Evolutionary conservation across 305 asterid species (phyloP).

Genomic region (Fraxinus sp.): DNA sequence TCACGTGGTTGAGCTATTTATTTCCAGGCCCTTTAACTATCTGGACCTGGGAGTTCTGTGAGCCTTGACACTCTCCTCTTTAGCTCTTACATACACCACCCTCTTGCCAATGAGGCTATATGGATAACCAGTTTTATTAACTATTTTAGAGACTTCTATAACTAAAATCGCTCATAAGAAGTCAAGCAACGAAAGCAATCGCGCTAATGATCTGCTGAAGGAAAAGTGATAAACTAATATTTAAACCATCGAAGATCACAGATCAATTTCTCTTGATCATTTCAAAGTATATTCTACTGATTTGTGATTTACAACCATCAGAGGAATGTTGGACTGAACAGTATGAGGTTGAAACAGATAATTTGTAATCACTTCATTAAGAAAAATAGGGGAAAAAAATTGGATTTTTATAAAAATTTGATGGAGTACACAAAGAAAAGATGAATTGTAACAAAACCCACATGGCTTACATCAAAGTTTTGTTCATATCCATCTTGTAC

Average conservation of each 20-base stretch:
- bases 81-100: not conserved
- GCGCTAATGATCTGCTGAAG: not conserved
- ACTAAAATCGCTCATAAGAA: not conserved
- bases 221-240: not conserved
- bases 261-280: not conserved
- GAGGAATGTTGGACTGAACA: not conserved
- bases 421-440: not conserved
- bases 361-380: not conserved
- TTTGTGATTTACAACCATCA: not conserved
- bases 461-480: conserved; percentile 34
- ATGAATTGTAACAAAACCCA: conserved; percentile 30
- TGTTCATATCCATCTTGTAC: conserved; percentile 33
- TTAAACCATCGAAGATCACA: not conserved
- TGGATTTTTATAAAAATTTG: not conserved
- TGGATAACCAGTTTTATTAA: not conserved
- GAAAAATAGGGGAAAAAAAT: not conserved
- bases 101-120: not conserved
- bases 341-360: not conserved
- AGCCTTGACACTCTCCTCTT: not conserved
- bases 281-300: not conserved
- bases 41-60: not conserved
- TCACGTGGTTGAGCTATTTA: not conserved
- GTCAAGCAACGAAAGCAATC: not conserved
- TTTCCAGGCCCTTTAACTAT: not conserved
- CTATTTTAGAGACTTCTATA: not conserved